Base-by-base conservation (phyloP, 352 stramenopile species). In the Globisporangium radiosum region DNA sequence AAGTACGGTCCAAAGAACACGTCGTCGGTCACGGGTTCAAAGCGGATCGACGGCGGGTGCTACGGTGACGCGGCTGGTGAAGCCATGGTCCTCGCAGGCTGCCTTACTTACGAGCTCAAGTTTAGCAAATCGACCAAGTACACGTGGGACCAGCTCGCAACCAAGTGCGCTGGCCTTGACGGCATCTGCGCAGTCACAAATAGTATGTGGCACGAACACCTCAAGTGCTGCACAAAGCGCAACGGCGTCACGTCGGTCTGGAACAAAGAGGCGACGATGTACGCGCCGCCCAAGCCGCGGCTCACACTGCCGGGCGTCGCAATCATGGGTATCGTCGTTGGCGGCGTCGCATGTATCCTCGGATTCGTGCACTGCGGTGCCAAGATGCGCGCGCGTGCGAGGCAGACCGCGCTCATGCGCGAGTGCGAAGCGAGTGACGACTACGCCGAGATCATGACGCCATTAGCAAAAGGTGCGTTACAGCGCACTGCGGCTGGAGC, bases 381-480 rank as follows among this genome's bases (percentile, higher is more conserved):
- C 56, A 92, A 90, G 77, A 77, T 86, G 37, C 84, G 81, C 44
- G 76, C 88, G 59, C 80, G 84, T 47, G 84, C 84, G 49, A 73
- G 73, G 43, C 84, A 92, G 69, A 94, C 84, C 14, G 84, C 84
- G 13, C 56, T 94, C 40, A 88, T 94, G 78, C 84, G 84, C 56
- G 84, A 94, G 47, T 81, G 92, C 67, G 84, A 94, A 54, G 78
- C 81, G 13, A 90, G 78, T n/a, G 84, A 94, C 64, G 84, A 94
- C 69, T 94, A 94, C 69, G 84, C 92, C 69, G 84, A 92, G 70
- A 84, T 94, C 56, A 92, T 92, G 84, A 94, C 84, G 47, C 84
- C 84, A 14, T 70, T 94, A 7, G 88, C 82, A 19, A 64, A 69
- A 19, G 52, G 33, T 25, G 6, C 15, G 25, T 33, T 33, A 3